Percentiles rank a stretch among this genome's conserved stretches.
phyloP scores from a whole-genome alignment of 352 stramenopile species.

The Pythium dissimile region DNA sequence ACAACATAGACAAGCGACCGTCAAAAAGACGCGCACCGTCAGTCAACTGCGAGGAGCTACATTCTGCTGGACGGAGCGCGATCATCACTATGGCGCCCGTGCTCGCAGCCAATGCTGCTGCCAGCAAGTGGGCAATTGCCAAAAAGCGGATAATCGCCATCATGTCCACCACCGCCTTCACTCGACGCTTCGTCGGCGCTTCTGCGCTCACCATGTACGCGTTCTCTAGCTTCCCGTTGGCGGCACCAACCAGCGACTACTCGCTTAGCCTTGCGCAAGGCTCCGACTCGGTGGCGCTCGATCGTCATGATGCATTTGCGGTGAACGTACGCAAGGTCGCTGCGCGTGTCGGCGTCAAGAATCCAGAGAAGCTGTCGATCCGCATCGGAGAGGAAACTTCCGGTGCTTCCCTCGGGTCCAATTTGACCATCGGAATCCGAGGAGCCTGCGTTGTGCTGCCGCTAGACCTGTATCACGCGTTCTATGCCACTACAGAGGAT shows the following conservation, averaged over 20 bases:
- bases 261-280: conserved; percentile 59
- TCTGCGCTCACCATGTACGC: conserved; percentile 37
- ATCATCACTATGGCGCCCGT: not conserved
- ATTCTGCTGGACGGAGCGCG: conserved; percentile 1
- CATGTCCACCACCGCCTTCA: conserved; percentile 32
- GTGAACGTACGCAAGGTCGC: conserved; percentile 62
- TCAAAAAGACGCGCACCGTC: conserved; percentile 3
- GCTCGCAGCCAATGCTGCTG: not conserved
- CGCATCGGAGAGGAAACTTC: conserved; percentile 56
- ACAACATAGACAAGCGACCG: conserved; percentile 24
- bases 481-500: conserved; percentile 48
- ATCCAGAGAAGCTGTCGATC: conserved; percentile 65
- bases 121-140: conserved; percentile 19
- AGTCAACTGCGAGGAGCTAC: no score
- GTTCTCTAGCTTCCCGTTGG: conserved; percentile 50
- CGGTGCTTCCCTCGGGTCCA: conserved; percentile 61
- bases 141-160: conserved; percentile 30
- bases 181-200: conserved; percentile 31
- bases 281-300: conserved; percentile 48
- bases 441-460: conserved; percentile 73
- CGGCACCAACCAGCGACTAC: conserved; percentile 52
- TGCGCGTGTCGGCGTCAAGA: conserved; percentile 55
- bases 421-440: conserved; percentile 47
- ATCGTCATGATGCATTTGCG: conserved; percentile 54
- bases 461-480: conserved; percentile 77